Base-by-base conservation (phyloP, 1,139 yeast species). In the Pichia sp. region DNA sequence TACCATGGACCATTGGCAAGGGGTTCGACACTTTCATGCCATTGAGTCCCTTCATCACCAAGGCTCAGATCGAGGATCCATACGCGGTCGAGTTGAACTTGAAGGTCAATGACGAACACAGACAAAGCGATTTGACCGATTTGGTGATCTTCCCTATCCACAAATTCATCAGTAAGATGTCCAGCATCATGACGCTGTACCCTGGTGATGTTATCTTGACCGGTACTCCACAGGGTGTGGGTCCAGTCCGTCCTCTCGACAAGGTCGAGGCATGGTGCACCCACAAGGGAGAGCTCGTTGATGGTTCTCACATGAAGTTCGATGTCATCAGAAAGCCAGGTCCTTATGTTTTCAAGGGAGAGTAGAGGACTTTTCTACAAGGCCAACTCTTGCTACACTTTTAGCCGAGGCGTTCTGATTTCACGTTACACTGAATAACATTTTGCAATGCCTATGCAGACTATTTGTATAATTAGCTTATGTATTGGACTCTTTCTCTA, bases 221-320 rank as follows among this genome's bases (percentile, higher is more conserved):
- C 0, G 99, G 99, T 14, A 93, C 99, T 1, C 99, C 99, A 48
- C 90, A 92, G 71, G 99, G 99, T n/a, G 99, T 93, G 10, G 97
- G 98, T 12, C 75, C 78, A 42, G 74, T 92, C 49, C 72, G 69
- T 9, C 86, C 95, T 0, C 98, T 97, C 7, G 98, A 93, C 69
- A 70, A 70, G 48, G 75, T 93, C 43, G 76, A 77, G 53, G 96
- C 95, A 10, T 77, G 79, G 59, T 71, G 87, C 60, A 72, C 70
- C 40, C 79, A 78, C 45, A 79, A 78, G 45, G 93, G 84, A 10
- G 66, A 79, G 56, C 75, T 76, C 16, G 67, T 91, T 45, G 80
- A 76, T 45, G 80, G 77, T 46, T 78, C 79, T 63, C 64, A 72
- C 6, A 74, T 90, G 59, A 79, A 80, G 43, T 73, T 84, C 48